Base-by-base conservation (phyloP, 441 rosid species). In the Cnidoscolus chayamansa region DNA sequence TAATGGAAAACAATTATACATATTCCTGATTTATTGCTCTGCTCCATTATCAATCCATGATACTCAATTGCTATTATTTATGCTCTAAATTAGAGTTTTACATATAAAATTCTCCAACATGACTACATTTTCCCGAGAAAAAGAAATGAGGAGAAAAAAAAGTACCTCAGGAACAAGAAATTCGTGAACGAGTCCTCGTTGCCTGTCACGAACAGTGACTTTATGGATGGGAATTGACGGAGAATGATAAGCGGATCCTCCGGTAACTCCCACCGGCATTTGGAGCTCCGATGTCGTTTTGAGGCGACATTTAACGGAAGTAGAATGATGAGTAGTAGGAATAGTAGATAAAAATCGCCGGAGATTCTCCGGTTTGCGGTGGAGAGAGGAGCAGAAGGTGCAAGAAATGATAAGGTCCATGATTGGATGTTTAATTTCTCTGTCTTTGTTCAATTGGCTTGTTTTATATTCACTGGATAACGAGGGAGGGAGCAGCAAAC, bases 161-260 rank as follows among this genome's bases (percentile, higher is more conserved):
- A 56, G 37, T 73, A 90, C 95, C 96, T 90, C 97, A 0, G 97
- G 97, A 65, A 94, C 97, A 4, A 82, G 51, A 67, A 93, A 93
- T 72, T 93, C 88, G 72, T 91, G 94, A 49, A 87, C 86, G 0
- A 90, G 83, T 16, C 93, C 94, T 25, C 91, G 89, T 77, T 86
- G 87, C 62, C 94, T 81, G 81, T 94, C 96, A 77, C 84, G 91
- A 53, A 93, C 94, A 1, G 87, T 88, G 74, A 94, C 96, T 67
- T 89, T 91, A 73, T 93, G 96, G 48, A 86, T 78, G 5, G 90
- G 90, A 80, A 85, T 73, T 53, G 82, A 12, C 4, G 84, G 73
- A 16, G 85, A 76, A 59, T 57, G 67, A 72, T 71, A 67, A 61
- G 72, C 80, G 68, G 77, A 0, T 20, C 63, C 81, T 58, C 79